Conservation (phyloP, 2,329 filamentous ascomycete genomes). For the Colletotrichum lentis region DNA sequence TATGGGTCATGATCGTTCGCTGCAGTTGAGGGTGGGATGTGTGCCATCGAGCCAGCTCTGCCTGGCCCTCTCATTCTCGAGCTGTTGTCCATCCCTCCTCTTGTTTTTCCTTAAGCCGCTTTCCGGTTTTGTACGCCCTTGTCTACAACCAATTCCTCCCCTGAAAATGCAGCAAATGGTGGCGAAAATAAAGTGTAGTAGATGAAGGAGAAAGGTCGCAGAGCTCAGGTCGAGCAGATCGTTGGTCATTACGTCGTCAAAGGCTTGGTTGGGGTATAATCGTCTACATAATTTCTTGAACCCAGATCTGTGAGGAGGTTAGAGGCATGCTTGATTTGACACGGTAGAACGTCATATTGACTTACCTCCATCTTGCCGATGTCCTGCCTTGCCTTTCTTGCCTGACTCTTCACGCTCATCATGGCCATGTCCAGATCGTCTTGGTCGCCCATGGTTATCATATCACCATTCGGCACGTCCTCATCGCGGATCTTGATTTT, state of each 20-base stretch:
- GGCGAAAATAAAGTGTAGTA: slow-evolving; percentile 22
- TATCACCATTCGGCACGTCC: slow-evolving; percentile 77
- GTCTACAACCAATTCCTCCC: slow-evolving; percentile 34
- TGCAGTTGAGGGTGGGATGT: slow-evolving; percentile 19
- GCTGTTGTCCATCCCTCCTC: not conserved
- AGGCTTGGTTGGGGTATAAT: slow-evolving; percentile 38
- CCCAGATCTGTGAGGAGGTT: slow-evolving; percentile 55
- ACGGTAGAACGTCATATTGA: slow-evolving; percentile 36
- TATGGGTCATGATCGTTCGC: slow-evolving; percentile 33
- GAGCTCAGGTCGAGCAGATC: slow-evolving; percentile 26
- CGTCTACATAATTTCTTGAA: slow-evolving; percentile 54
- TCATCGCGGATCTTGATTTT: slow-evolving; percentile 92
- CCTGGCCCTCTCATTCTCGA: slow-evolving; percentile 28
- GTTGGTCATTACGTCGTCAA: slow-evolving; percentile 49
- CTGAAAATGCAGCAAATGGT: slow-evolving; percentile 29
- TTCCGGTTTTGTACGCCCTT: slow-evolving; percentile 30
- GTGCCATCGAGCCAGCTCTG: slow-evolving; percentile 40
- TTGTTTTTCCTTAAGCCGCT: not conserved
- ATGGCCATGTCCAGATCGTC: slow-evolving; percentile 94
- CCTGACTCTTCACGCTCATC: slow-evolving; percentile 70
- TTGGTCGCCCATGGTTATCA: slow-evolving; percentile 97
- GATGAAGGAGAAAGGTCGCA: slow-evolving; percentile 29
- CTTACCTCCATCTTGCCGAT: slow-evolving; percentile 96
- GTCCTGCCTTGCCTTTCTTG: slow-evolving; percentile 77
- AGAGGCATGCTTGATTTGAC: slow-evolving; percentile 31